A percentile compares a stretch with the other conserved stretches of the same genome.
Conservation (phyloP, 1,139 yeast genomes). For the Suhomyces chickasaworum region DNA sequence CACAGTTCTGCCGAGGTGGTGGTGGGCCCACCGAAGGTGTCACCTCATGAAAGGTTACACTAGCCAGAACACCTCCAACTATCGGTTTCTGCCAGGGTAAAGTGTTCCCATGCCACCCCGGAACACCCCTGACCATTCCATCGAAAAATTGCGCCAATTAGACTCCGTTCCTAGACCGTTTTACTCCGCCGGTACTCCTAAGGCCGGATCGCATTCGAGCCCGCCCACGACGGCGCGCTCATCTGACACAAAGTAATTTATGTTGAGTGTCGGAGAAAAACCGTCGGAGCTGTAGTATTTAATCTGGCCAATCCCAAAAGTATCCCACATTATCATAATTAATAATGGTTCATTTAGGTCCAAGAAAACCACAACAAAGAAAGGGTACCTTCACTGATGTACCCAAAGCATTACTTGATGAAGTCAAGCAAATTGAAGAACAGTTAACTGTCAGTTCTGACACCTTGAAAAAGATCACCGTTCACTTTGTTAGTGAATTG, state of each 20-base stretch:
- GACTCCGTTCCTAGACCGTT: neutral
- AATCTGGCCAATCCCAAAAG: neutral
- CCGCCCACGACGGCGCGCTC: neutral
- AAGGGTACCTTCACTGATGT: conserved; percentile 79
- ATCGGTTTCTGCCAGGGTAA: neutral
- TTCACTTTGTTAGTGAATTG: conserved; percentile 65
- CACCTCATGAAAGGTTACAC: conserved; percentile 2
- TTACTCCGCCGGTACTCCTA: neutral
- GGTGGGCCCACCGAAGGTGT: neutral
- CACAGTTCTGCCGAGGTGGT: neutral
- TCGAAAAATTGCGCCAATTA: neutral
- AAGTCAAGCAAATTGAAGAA: conserved; percentile 60
- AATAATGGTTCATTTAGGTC: conserved; percentile 80
- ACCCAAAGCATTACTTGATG: conserved; percentile 62
- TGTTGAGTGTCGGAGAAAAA: conserved; percentile 1
- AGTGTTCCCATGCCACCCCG: neutral
- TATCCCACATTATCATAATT: neutral
- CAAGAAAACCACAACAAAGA: conserved; percentile 80
- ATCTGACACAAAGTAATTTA: neutral
- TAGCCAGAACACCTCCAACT: neutral
- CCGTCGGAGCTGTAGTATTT: conserved; percentile 1
- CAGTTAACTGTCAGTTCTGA: conserved; percentile 63
- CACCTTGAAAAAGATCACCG: conserved; percentile 63
- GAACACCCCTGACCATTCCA: neutral
- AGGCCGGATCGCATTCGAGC: neutral